Evolutionary conservation across 768 basidiomycete genomes (phyloP).

Genomic region (Hygrocybe coccinea): DNA sequence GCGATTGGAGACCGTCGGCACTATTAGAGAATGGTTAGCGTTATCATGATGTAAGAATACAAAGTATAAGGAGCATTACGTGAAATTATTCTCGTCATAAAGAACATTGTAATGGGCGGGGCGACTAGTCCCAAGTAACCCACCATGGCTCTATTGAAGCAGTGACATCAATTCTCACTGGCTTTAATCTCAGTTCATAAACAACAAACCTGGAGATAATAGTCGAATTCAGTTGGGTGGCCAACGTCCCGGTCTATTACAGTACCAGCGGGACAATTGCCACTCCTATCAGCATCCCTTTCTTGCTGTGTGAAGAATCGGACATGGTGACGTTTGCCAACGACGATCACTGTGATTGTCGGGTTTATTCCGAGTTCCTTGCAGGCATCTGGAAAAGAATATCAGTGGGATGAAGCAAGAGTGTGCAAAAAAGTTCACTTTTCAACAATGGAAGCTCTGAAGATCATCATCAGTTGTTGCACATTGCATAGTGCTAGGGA

Average conservation of each 20-base stretch:
- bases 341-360: conserved; percentile 71
- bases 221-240: conserved; percentile 74
- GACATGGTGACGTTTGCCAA: conserved; percentile 73
- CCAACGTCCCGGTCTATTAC: conserved; percentile 69
- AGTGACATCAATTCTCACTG: not conserved
- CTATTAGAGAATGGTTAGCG: conserved; percentile 24
- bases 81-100: conserved; percentile 44
- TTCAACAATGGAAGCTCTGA: conserved; percentile 57
- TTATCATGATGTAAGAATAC: not conserved
- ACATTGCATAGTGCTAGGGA: not conserved
- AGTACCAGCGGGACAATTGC: conserved; percentile 74
- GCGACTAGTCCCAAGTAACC: conserved; percentile 66
- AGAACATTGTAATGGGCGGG: conserved; percentile 50
- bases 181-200: not conserved
- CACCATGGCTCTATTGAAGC: conserved; percentile 59
- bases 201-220: conserved; percentile 43
- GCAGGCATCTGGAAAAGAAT: conserved; percentile 52
- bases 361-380: conserved; percentile 50
- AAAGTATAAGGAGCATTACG: conserved; percentile 26
- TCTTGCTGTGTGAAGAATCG: conserved; percentile 49
- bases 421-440: conserved; percentile 34
- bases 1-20: conserved; percentile 55
- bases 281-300: conserved; percentile 56
- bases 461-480: conserved; percentile 1
- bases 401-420: conserved; percentile 3